These are phyloP conservation scores for Neurospora hispaniola DNA, from an alignment of 495 filamentous ascomycete genomes.

Conservation along the genomic window DNA sequence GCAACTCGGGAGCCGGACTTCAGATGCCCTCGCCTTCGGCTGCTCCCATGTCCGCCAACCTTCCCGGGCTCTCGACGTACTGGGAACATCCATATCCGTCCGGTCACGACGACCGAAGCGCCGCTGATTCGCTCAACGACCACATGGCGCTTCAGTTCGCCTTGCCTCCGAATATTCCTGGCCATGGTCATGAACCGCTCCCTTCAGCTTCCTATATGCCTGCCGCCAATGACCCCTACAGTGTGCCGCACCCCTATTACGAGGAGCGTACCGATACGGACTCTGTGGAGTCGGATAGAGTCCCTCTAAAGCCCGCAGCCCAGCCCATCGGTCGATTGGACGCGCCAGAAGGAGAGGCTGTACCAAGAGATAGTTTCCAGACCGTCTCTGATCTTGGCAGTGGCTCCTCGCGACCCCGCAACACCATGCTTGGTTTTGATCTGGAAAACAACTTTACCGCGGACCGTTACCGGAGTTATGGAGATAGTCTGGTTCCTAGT, in stretches of 20 bases:
- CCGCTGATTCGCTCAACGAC: conserved; percentile 33
- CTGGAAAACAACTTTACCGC: conserved; percentile 41
- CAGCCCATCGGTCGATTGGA: conserved; percentile 56
- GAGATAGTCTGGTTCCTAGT: conserved; percentile 34
- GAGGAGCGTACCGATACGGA: conserved; percentile 42
- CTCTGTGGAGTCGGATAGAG: conserved; percentile 60
- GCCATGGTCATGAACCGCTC: conserved; percentile 9
- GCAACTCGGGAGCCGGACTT: conserved; percentile 14
- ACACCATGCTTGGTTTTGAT: conserved; percentile 36
- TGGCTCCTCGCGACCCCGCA: conserved; percentile 28
- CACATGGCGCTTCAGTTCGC: conserved; percentile 36
- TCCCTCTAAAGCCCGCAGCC: conserved; percentile 48
- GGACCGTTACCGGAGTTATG: conserved; percentile 35
- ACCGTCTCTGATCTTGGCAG: conserved; percentile 41
- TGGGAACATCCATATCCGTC: conserved; percentile 32
- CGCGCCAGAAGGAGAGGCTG: conserved; percentile 39
- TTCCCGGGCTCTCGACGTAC: conserved; percentile 34
- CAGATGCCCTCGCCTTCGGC: conserved; percentile 13
- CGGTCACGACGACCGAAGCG: conserved; percentile 19
- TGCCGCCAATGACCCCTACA: conserved; percentile 25
- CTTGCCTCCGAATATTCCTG: conserved; percentile 34
- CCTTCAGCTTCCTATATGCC: conserved; percentile 18
- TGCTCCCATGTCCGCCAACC: conserved; percentile 30
- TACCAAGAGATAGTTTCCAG: conserved; percentile 54
- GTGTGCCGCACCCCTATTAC: conserved; percentile 35